Evolutionary conservation across 768 basidiomycete species (phyloP), one percentile per base, ranked within the genome.

Genomic region (Russula ochroleuca): DNA sequence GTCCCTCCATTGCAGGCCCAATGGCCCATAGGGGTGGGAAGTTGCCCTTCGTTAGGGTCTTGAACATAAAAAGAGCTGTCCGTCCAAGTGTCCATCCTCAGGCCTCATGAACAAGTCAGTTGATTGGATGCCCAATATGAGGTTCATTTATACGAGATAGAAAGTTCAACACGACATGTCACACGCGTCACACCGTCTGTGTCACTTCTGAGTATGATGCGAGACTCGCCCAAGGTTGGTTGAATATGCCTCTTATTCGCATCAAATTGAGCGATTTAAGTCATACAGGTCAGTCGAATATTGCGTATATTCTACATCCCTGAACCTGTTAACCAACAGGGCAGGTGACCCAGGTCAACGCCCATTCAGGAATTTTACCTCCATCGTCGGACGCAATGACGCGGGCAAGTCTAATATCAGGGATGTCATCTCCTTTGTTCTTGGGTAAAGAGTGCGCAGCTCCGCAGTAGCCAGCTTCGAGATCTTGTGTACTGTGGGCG

Each of bases 361-460:
- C 0, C 94, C 94, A 1, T 94, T 95, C 78, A 85, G 83, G 77
- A 86, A 87, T 71, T 99, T 99, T 76, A 95, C 96, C 0, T 96
- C 93, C 13, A 82, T 98, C 59, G 97, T 99, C 69, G 97, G 97
- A 23, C 96, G 96, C 40, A 98, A 99, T 87, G 96, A 96, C 62
- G 94, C 96, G 0, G 97, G 97, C 64, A 98, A 99, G 73, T 96
- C 94, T 11, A 99, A 99, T 74, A 85, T 98, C 61, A 98, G 98
- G 97, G 97, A 99, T 73, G 97, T 97, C 57, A 98, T 99, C 68
- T 98, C 97, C 5, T 98, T 99, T 73, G 97, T 98, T 10, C 86
- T 99, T 7, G 97, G 97, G 90, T 98, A 33, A 94, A 95, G 78
- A 94, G 92, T 65, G 90, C 87, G 2, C 93, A 97, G 67, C 81